Conservation (phyloP, 345 rosid species). For the Chamaenerion angustifolium region DNA sequence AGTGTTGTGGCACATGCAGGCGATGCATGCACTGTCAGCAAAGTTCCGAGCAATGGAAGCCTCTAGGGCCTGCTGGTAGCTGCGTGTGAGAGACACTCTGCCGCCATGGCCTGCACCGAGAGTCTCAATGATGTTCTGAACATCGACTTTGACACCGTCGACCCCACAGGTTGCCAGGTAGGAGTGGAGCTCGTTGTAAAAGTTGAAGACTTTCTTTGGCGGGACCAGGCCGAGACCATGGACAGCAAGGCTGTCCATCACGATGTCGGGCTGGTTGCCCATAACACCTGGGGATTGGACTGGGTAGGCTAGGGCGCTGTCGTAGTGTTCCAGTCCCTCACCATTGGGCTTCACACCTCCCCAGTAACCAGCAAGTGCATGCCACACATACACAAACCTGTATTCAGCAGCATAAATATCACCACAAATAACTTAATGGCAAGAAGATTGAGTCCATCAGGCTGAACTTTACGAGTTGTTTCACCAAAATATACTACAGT, state of each 20-base stretch:
- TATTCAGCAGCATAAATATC: neutral
- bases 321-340: constrained; percentile 91
- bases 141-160: constrained; percentile 97
- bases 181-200: constrained; percentile 93
- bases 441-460: too few relatives aligned
- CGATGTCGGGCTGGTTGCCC: constrained; percentile 92
- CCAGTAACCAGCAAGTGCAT: constrained; percentile 97
- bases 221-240: constrained; percentile 91
- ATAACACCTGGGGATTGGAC: constrained; percentile 74
- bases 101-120: constrained; percentile 97
- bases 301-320: constrained; percentile 77
- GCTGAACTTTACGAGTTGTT: too few relatives aligned
- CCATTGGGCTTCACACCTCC: constrained; percentile 96
- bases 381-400: constrained; percentile 90
- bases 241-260: constrained; percentile 80
- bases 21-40: constrained; percentile 79
- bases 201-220: constrained; percentile 80
- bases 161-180: constrained; percentile 88
- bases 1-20: constrained; percentile 97
- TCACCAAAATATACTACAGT: too few relatives aligned
- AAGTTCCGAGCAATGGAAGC: constrained; percentile 77
- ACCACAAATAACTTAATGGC: too few relatives aligned
- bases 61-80: constrained; percentile 79
- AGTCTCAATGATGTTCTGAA: constrained; percentile 87
- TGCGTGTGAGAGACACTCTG: constrained; percentile 81